phyloP scores from a whole-genome alignment of 1,284 basidiomycete species.

The Omphalotus olearius region DNA sequence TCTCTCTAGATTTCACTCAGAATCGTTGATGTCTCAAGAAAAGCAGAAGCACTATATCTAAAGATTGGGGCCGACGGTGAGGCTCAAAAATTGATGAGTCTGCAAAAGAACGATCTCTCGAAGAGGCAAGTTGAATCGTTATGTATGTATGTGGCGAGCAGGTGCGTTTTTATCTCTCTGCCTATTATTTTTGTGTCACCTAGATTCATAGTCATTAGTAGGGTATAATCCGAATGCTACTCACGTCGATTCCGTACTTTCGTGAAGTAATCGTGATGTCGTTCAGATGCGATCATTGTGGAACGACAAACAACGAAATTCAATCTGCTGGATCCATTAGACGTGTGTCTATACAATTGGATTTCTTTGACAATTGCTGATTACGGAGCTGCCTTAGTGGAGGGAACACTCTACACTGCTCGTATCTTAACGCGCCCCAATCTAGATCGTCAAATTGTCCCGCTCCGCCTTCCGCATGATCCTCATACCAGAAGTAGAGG shows the following conservation, averaged over 20 bases:
- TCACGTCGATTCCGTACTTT: conserved; percentile 97
- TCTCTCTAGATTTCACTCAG: too few species aligned
- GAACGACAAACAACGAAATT: conserved; percentile 89
- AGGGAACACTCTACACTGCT: conserved; percentile 76
- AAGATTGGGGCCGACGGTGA: conserved; percentile 31
- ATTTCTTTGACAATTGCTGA: neutral
- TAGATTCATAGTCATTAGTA: conserved; percentile 30
- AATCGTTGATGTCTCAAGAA: conserved; percentile 3
- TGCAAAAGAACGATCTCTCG: conserved; percentile 62
- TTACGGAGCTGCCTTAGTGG: conserved; percentile 35
- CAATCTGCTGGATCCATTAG: conserved; percentile 89
- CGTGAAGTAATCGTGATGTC: conserved; percentile 94
- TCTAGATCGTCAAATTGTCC: conserved; percentile 90
- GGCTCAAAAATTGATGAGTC: conserved; percentile 3
- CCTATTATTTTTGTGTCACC: conserved; percentile 11
- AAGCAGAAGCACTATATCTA: conserved; percentile 33
- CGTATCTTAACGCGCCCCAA: conserved; percentile 76
- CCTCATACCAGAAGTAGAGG: conserved; percentile 82
- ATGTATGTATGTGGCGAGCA: conserved; percentile 93
- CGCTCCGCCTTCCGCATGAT: conserved; percentile 86
- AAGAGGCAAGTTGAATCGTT: conserved; percentile 89
- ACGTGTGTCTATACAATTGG: conserved; percentile 48
- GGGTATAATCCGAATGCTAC: conserved; percentile 88
- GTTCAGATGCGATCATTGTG: conserved; percentile 94
- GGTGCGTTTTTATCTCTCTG: conserved; percentile 42